phyloP scores from a whole-genome alignment of 495 filamentous ascomycete species.

The Penicillium riverlandense region DNA sequence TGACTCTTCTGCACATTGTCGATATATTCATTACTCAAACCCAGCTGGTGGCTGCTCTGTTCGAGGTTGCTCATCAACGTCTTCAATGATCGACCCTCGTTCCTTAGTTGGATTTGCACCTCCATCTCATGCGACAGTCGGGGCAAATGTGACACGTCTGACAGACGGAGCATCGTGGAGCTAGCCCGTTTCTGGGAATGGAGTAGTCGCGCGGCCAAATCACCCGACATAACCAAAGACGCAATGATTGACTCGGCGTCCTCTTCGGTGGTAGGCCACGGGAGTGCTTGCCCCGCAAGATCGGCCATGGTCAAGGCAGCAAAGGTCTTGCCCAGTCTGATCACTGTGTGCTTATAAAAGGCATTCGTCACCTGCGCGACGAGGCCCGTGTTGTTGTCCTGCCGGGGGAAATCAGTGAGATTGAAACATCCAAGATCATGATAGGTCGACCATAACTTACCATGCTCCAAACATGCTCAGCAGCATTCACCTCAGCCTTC shows the following conservation, averaged over 20 bases:
- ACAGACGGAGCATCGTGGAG: conserved; percentile 36
- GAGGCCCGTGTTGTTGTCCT: conserved; percentile 54
- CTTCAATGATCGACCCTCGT: conserved; percentile 27
- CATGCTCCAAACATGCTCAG: conserved; percentile 49
- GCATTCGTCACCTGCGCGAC: conserved; percentile 43
- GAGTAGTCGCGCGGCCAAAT: conserved; percentile 48
- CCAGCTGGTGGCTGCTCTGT: conserved; percentile 47
- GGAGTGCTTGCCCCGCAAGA: conserved; percentile 28
- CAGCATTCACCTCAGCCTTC: conserved; percentile 49
- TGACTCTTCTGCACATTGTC: conserved; percentile 22
- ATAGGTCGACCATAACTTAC: conserved; percentile 33
- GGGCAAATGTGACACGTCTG: conserved; percentile 5
- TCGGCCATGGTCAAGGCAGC: conserved; percentile 39
- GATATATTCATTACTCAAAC: conserved; percentile 51
- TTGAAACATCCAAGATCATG: background rate
- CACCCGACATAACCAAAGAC: conserved; percentile 44
- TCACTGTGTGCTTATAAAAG: conserved; percentile 38
- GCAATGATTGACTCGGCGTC: conserved; percentile 45
- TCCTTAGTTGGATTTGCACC: conserved; percentile 27
- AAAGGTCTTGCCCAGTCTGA: conserved; percentile 37
- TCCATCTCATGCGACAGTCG: conserved; percentile 35
- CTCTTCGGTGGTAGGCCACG: conserved; percentile 32
- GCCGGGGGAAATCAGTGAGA: background rate
- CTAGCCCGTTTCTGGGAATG: conserved; percentile 32
- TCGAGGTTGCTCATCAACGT: conserved; percentile 34